These are phyloP conservation scores for Purpureocillium takamizusanense DNA, from an alignment of 2,329 filamentous ascomycete species.

Conservation along the genomic window DNA sequence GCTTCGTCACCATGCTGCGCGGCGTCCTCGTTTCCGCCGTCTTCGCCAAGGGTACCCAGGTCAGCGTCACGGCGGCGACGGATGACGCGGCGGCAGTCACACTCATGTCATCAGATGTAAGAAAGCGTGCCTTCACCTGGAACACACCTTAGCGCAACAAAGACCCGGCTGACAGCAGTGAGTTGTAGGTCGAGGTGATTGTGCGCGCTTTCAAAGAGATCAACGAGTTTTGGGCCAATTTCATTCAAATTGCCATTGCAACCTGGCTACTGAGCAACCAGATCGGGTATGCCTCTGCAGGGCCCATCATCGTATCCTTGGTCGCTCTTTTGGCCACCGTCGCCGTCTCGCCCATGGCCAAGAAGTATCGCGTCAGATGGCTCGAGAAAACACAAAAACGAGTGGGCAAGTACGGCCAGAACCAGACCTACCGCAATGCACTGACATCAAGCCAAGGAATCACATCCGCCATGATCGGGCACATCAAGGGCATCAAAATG, in stretches of 20 bases:
- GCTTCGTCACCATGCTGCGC: slow-evolving; percentile 20
- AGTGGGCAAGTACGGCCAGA: slow-evolving; percentile 12
- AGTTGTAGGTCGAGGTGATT: slow-evolving; percentile 27
- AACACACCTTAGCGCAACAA: too few species aligned
- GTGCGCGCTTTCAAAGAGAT: slow-evolving; percentile 23
- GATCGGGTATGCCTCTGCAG: slow-evolving; percentile 23
- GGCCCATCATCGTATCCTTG: slow-evolving; percentile 21
- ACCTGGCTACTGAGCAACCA: slow-evolving; percentile 22
- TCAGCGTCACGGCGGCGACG: slow-evolving; percentile 13
- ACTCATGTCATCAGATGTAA: slow-evolving; percentile 31
- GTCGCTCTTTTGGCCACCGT: slow-evolving; percentile 16
- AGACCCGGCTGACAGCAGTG: not conserved
- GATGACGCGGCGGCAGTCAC: slow-evolving; percentile 26
- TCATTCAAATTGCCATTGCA: slow-evolving; percentile 22
- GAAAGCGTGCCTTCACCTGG: not conserved
- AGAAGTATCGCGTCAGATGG: slow-evolving; percentile 18
- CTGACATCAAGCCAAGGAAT: slow-evolving; percentile 9
- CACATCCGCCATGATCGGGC: slow-evolving; percentile 23
- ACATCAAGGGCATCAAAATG: slow-evolving; percentile 33
- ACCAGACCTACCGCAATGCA: too few species aligned
- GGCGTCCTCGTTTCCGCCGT: slow-evolving; percentile 22
- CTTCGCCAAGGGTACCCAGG: slow-evolving; percentile 22
- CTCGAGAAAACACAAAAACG: slow-evolving; percentile 15
- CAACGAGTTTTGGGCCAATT: slow-evolving; percentile 27
- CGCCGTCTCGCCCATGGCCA: slow-evolving; percentile 15